Percentiles rank a stretch among this genome's conserved stretches.
Evolutionary conservation across 2,329 filamentous ascomycete species (phyloP).

Genomic region (Alternaria triticina): DNA sequence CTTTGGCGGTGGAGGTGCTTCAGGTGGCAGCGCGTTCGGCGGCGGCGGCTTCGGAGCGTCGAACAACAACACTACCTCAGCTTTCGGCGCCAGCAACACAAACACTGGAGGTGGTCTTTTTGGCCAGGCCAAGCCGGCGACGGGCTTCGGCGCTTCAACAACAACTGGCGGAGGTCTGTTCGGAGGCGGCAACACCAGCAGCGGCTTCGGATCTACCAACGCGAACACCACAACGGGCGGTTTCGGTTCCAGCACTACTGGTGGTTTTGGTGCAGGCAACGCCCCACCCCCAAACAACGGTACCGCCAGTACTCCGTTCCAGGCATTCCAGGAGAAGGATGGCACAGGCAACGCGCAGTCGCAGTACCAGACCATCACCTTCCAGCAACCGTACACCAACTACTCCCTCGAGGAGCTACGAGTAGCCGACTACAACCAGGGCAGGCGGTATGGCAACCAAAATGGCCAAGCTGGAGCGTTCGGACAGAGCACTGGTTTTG

Average conservation of each 20-base stretch:
- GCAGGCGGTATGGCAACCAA: slow-evolving; percentile 80
- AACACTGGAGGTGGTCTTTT: slow-evolving; percentile 40
- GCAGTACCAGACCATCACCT: slow-evolving; percentile 79
- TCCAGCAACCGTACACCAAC: slow-evolving; percentile 82
- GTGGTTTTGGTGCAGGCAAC: slow-evolving; percentile 39
- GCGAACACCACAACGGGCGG: slow-evolving; percentile 24
- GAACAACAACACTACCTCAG: slow-evolving; percentile 28
- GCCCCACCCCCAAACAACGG: slow-evolving; percentile 57
- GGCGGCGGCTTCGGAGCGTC: slow-evolving; percentile 22
- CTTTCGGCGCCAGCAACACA: slow-evolving; percentile 36
- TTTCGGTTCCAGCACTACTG: slow-evolving; percentile 31
- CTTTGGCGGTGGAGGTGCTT: slow-evolving; percentile 34
- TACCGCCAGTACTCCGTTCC: slow-evolving; percentile 70
- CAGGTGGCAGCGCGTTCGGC: slow-evolving; percentile 14
- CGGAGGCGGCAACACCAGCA: slow-evolving; percentile 35
- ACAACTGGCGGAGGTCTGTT: slow-evolving; percentile 37
- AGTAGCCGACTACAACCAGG: slow-evolving; percentile 85
- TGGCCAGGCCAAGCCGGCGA: slow-evolving; percentile 37
- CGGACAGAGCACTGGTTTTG: slow-evolving; percentile 68
- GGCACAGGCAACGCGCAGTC: slow-evolving; percentile 59
- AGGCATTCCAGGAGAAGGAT: slow-evolving; percentile 76
- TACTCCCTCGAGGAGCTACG: slow-evolving; percentile 78
- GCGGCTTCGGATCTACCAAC: slow-evolving; percentile 35
- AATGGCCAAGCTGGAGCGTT: slow-evolving; percentile 84
- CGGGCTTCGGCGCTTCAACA: slow-evolving; percentile 33